Conservation (phyloP, 2,329 filamentous ascomycete genomes). For the Trichoderma koningii region DNA sequence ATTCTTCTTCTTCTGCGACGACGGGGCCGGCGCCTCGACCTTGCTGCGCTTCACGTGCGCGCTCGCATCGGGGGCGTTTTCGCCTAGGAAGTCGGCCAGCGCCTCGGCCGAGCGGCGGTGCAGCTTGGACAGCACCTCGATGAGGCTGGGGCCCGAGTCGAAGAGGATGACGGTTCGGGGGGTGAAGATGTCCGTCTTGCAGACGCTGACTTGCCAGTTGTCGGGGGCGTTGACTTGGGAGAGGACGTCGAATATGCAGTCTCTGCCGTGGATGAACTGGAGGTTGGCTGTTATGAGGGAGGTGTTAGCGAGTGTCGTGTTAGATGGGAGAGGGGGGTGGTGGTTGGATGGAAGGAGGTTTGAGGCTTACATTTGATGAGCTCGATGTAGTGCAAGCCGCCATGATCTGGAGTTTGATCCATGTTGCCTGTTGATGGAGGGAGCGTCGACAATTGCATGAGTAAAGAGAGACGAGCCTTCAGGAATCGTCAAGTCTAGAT, state of each 20-base stretch:
- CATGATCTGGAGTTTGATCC: background rate
- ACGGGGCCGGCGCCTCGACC: background rate
- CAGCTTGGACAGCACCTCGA: slow-evolving; percentile 43
- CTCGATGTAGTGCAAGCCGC: slow-evolving; percentile 3
- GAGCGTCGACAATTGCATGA: background rate
- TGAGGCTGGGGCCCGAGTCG: slow-evolving; percentile 36
- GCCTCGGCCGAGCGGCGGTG: slow-evolving; percentile 44
- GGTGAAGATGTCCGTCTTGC: slow-evolving; percentile 34
- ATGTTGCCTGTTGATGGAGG: background rate
- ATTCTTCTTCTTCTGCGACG: background rate
- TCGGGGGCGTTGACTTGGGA: slow-evolving; percentile 33
- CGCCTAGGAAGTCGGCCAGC: slow-evolving; percentile 35
- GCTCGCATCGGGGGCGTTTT: slow-evolving; percentile 30
- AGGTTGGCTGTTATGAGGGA: slow-evolving; percentile 35
- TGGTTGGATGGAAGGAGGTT: background rate
- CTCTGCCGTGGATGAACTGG: slow-evolving; percentile 32
- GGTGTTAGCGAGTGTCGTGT: background rate
- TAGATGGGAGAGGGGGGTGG: too few species aligned
- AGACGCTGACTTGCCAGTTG: slow-evolving; percentile 34
- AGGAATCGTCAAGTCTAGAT: background rate
- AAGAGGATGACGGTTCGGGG: slow-evolving; percentile 37
- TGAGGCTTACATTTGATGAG: slow-evolving; percentile 1
- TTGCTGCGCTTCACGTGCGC: background rate
- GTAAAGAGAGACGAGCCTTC: background rate
- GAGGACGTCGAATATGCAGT: slow-evolving; percentile 33